A percentile compares a stretch with the other conserved stretches of the same genome.
phyloP scores from a whole-genome alignment of 1,139 yeast species.

The Kurtzmaniella quercitrusa region DNA sequence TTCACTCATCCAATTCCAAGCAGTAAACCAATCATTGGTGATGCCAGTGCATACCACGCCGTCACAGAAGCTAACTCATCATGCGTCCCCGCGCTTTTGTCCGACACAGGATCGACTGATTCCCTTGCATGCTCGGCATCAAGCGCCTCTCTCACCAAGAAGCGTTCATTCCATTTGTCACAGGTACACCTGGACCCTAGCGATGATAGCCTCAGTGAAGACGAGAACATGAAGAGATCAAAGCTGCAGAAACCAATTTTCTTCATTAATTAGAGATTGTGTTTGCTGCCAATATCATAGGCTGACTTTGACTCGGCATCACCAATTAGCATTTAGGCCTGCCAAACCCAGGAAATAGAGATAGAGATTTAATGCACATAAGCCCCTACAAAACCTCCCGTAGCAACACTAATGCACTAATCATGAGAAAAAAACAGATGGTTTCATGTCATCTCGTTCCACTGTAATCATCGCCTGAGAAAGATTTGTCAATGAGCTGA shows the following conservation, averaged over 20 bases:
- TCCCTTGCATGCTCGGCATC: neutral
- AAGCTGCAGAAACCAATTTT: conserved; percentile 18
- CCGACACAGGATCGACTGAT: neutral
- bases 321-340: neutral
- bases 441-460: too few species aligned
- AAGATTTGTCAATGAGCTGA: too few species aligned
- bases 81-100: neutral
- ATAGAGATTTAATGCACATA: conserved; percentile 1
- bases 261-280: conserved; percentile 11
- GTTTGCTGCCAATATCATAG: neutral
- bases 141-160: conserved; percentile 3
- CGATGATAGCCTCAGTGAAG: neutral
- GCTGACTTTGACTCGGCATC: neutral
- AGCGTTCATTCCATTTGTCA: conserved; percentile 6
- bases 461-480: too few species aligned
- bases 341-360: neutral
- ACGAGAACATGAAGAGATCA: conserved; percentile 18
- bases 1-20: conserved; percentile 3
- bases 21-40: neutral
- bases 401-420: too few species aligned
- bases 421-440: too few species aligned
- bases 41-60: neutral
- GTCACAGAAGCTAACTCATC: conserved; percentile 1
- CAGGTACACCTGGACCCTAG: neutral
- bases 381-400: too few species aligned